Evolutionary conservation across 2,329 filamentous ascomycete species (phyloP).

Genomic region (Fusarium succisae): DNA sequence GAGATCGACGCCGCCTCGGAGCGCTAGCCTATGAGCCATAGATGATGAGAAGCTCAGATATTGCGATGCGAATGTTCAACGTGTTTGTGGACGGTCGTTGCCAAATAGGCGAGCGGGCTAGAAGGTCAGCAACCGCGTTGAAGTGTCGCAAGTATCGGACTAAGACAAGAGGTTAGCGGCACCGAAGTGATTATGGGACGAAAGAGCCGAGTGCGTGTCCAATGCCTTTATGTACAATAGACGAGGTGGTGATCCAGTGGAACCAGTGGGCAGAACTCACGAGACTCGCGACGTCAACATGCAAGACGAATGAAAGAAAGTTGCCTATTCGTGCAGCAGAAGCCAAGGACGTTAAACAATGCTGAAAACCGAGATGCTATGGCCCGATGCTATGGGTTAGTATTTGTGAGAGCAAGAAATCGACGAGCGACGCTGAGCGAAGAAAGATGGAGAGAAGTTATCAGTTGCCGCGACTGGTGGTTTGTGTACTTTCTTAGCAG

Average conservation of each 20-base stretch:
- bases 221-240: not conserved
- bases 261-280: slow-evolving; percentile 37
- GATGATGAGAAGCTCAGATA: slow-evolving; percentile 3
- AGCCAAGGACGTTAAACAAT: slow-evolving; percentile 43
- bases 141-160: slow-evolving; percentile 25
- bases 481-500: slow-evolving; percentile 49
- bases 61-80: not conserved
- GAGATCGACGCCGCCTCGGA: slow-evolving; percentile 63
- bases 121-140: slow-evolving; percentile 27
- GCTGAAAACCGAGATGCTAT: slow-evolving; percentile 30
- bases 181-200: not conserved
- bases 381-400: slow-evolving; percentile 32
- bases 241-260: slow-evolving; percentile 10
- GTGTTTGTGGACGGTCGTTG: slow-evolving; percentile 1
- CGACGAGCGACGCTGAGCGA: slow-evolving; percentile 27
- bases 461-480: slow-evolving; percentile 34
- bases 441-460: slow-evolving; percentile 21
- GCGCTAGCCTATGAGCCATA: slow-evolving; percentile 61
- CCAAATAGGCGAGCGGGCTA: slow-evolving; percentile 11
- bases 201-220: not conserved
- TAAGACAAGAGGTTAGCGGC: slow-evolving; percentile 16
- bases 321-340: slow-evolving; percentile 15
- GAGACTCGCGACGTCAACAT: slow-evolving; percentile 42
- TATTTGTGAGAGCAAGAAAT: slow-evolving; percentile 34
- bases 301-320: slow-evolving; percentile 33